Base-by-base conservation (phyloP, 176 grass and related monocot species). In the Aegilops umbellulata region DNA sequence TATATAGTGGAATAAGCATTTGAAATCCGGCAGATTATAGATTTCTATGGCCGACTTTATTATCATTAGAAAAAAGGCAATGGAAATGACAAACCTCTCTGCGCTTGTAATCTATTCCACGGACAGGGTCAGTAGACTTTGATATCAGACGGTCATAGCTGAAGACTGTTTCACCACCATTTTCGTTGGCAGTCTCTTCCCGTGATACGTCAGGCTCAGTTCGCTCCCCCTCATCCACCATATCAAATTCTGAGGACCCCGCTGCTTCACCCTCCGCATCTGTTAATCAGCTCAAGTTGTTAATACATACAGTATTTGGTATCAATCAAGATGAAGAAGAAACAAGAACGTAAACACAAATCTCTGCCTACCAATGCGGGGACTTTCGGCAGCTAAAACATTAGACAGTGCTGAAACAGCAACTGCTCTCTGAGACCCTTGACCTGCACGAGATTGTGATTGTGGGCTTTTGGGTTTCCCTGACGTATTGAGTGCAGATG, bases 401-500 rank as follows among this genome's bases (percentile, higher is more conserved):
- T 92, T 85, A 11, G 97, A 99, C 36, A 99, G 74, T 42, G 97
- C 94, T 78, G 97, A 92, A 46, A 99, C 94, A 69, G 97, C 97
- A 67, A 90, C 97, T 57, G 97, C 94, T 91, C 94, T 94, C 77
- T 97, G 97, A 72, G 94, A 94, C 47, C 97, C 97, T 95, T 93
- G 92, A 63, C 80, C 85, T 32, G 87, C 31, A 76, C 83, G 92
- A 73, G 82, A 75, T 69, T 83, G 88, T 35, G 65, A 24, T 22
- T 72, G 78, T 75, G 86, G 35, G 49, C 65, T 77, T 82, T 82
- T 98, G 42, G 91, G 73, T 82, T 90, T 98, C 76, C 91, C 82
- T 13, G 91, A 91, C 78, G 93, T 49, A 75, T 95, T 93, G 72
- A 97, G 86, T 82, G 89, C 35, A 42, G 91, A 93, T n/a, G 90